Conservation (phyloP, 805 yeast genomes). For the Cyberlindnera subsufficiens region DNA sequence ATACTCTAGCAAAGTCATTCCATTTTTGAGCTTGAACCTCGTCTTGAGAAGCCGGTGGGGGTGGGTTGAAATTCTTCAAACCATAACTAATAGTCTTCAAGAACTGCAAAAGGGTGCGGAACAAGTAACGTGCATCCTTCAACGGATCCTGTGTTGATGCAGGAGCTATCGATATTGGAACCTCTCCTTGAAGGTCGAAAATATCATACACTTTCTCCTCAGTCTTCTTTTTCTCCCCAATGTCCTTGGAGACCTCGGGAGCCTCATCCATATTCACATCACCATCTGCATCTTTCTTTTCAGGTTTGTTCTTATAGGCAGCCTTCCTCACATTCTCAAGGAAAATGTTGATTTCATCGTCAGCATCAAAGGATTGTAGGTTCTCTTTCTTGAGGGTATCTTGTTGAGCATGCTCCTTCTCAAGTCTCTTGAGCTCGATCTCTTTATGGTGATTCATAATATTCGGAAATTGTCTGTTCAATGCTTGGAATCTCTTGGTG, state of each 20-base stretch:
- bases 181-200: constrained; percentile 39
- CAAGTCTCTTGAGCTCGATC: constrained; percentile 39
- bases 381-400: constrained; percentile 23
- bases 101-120: constrained; percentile 85
- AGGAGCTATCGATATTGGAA: constrained; percentile 57
- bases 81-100: constrained; percentile 87
- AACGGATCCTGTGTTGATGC: constrained; percentile 52
- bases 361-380: constrained; percentile 32
- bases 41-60: constrained; percentile 44
- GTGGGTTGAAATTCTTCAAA: constrained; percentile 83
- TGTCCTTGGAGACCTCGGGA: constrained; percentile 7
- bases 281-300: constrained; percentile 20
- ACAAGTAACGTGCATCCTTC: constrained; percentile 82
- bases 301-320: constrained; percentile 5
- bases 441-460: constrained; percentile 57
- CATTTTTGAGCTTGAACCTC: constrained; percentile 54
- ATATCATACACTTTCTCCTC: constrained; percentile 26
- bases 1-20: constrained; percentile 84
- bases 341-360: constrained; percentile 28
- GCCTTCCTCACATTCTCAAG: constrained; percentile 20
- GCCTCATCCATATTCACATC: constrained; percentile 24
- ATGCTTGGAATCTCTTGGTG: constrained; percentile 69
- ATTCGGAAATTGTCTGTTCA: constrained; percentile 66
- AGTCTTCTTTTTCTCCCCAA: constrained; percentile 19
- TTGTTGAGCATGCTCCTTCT: constrained; percentile 36